A percentile compares a stretch with the other conserved stretches of the same genome.
Conservation (phyloP, 2,329 filamentous ascomycete species). For the Aspergillus niger region DNA sequence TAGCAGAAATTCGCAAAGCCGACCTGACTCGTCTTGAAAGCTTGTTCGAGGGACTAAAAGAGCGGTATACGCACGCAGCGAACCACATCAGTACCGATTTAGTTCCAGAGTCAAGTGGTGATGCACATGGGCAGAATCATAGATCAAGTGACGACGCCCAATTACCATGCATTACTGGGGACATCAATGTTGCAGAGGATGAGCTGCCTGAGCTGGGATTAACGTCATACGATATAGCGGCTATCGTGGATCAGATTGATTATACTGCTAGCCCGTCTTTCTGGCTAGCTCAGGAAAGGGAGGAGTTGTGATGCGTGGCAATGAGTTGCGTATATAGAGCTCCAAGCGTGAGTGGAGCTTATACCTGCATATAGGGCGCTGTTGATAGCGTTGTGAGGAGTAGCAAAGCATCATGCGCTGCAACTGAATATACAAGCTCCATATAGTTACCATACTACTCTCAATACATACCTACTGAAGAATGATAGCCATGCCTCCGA, state of each 20-base stretch:
- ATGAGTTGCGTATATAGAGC: not conserved
- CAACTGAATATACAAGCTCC: too few species aligned
- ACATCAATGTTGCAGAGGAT: not conserved
- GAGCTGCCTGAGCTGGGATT: slow-evolving; percentile 38
- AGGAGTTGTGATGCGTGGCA: not conserved
- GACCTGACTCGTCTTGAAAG: slow-evolving; percentile 35
- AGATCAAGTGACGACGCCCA: not conserved
- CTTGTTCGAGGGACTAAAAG: slow-evolving; percentile 32
- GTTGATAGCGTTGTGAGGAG: too few species aligned
- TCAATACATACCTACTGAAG: too few species aligned
- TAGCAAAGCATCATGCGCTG: too few species aligned
- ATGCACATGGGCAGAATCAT: not conserved
- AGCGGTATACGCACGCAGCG: slow-evolving; percentile 25
- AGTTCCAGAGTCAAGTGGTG: not conserved
- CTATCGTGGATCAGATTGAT: slow-evolving; percentile 41
- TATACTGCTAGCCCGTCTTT: slow-evolving; percentile 9
- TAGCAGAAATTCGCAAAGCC: slow-evolving; percentile 37
- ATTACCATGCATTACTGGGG: not conserved
- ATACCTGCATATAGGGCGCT: not conserved
- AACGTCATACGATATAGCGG: slow-evolving; percentile 41
- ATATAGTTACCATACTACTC: too few species aligned
- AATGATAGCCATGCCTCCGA: too few species aligned
- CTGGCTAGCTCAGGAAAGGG: not conserved
- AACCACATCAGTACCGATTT: not conserved
- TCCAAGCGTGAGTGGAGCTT: not conserved